Evolutionary conservation across 1,284 basidiomycete species (phyloP).

Genomic region (Moniliophthora roreri): DNA sequence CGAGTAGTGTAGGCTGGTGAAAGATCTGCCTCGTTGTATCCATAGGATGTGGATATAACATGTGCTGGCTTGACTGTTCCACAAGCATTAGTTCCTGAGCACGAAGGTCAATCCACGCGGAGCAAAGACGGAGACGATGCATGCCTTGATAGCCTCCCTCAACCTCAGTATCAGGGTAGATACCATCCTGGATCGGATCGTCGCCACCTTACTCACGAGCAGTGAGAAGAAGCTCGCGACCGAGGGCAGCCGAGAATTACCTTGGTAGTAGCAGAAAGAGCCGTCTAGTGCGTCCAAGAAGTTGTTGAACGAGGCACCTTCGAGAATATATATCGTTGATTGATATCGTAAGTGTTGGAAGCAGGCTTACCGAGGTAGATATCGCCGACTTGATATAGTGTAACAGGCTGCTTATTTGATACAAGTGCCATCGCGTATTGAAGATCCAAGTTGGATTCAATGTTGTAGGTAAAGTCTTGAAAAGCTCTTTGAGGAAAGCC

Average conservation of each 20-base stretch:
- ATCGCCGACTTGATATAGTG: conserved; percentile 50
- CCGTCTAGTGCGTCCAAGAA: conserved; percentile 45
- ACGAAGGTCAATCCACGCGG: conserved; percentile 5
- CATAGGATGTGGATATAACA: conserved; percentile 46
- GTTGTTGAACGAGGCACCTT: conserved; percentile 43
- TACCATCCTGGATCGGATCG: conserved; percentile 37
- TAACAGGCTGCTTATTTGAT: conserved; percentile 33
- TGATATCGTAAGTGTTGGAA: conserved; percentile 13
- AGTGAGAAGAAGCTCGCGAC: no score
- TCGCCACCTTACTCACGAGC: conserved; percentile 40
- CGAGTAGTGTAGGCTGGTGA: conserved; percentile 40
- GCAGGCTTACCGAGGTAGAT: conserved; percentile 29
- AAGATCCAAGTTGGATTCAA: conserved; percentile 49
- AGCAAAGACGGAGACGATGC: conserved; percentile 13
- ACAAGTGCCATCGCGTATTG: conserved; percentile 39
- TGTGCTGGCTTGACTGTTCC: conserved; percentile 42
- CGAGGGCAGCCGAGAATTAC: no score
- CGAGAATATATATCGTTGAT: conserved; percentile 9
- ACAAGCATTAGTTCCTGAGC: conserved; percentile 35
- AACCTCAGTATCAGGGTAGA: conserved; percentile 37
- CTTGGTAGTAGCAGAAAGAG: conserved; percentile 36
- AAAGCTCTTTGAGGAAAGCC: conserved; percentile 33
- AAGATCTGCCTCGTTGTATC: conserved; percentile 45
- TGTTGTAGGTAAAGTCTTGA: conserved; percentile 36
- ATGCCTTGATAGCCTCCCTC: conserved; percentile 33